A percentile compares a stretch with the other conserved stretches of the same genome.
Conservation (phyloP, 2,329 filamentous ascomycete genomes). For the Fusarium nelsonii region DNA sequence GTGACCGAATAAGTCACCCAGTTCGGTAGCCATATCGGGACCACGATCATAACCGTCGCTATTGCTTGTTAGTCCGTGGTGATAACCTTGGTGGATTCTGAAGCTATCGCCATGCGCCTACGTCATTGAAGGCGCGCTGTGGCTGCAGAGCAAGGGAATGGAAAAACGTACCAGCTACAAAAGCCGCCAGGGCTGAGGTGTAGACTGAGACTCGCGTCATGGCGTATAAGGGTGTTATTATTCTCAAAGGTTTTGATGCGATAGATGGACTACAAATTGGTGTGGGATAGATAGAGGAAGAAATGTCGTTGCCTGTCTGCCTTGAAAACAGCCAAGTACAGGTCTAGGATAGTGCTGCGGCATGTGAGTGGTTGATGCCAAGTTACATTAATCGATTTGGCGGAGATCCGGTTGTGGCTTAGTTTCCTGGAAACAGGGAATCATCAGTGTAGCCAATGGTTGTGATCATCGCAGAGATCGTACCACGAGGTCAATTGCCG, state of each 20-base stretch:
- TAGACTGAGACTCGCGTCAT: constrained; percentile 63
- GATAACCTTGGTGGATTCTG: constrained; percentile 1
- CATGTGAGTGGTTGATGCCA: constrained; percentile 39
- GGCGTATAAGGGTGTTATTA: constrained; percentile 19
- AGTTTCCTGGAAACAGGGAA: constrained; percentile 8
- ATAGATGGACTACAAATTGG: neutral
- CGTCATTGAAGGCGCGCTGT: constrained; percentile 45
- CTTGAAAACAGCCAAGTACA: constrained; percentile 33
- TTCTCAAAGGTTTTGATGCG: neutral
- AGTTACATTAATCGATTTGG: constrained; percentile 40
- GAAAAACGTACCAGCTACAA: constrained; percentile 57
- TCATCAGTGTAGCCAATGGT: constrained; percentile 1
- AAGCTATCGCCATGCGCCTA: constrained; percentile 1
- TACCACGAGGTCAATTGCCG: neutral
- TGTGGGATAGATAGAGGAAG: constrained; percentile 29
- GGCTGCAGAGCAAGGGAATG: constrained; percentile 4
- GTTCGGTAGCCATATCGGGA: constrained; percentile 75
- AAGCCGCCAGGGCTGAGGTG: constrained; percentile 57
- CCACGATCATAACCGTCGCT: constrained; percentile 79
- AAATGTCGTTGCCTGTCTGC: constrained; percentile 42
- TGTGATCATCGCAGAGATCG: neutral
- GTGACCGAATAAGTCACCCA: constrained; percentile 76
- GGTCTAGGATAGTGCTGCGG: constrained; percentile 28
- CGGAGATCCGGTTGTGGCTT: constrained; percentile 28
- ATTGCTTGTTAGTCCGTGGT: constrained; percentile 49